Base-by-base conservation (phyloP, 352 stramenopile genomes). In the Globisporangium abappressorium region DNA sequence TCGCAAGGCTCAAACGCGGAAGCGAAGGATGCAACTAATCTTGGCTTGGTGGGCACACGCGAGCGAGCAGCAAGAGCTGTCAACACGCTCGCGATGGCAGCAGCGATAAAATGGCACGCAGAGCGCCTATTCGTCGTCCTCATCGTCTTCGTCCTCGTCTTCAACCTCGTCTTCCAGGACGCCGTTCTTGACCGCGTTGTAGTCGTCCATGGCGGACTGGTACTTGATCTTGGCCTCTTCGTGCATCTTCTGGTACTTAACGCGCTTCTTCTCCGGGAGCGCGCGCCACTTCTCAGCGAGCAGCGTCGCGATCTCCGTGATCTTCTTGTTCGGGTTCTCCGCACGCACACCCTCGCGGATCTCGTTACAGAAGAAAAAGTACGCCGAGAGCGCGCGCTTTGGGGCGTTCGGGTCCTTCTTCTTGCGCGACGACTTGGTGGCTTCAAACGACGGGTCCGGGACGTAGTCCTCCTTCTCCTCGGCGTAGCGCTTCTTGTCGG, bases 311-410 rank as follows among this genome's bases (percentile, higher is more conserved):
- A 98, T 90, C 72, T 98, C 95, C 68, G 90, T 97, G 70, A 98
- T 97, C 64, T 93, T 97, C 82, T 97, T 97, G 79, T 89, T 91
- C 34, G 95, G 95, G 82, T 98, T 98, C 72, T 97, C 91, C 14
- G 92, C 79, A 54, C 94, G 93, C 71, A 97, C 94, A 36, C 84
- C 72, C 55, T 92, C 81, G 69, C 93, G 87, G 72, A 97, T 97
- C 54, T 96, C 92, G 71, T 98, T 98, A 70, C 94, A 97, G 73
- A 98, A 99, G 71, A 98, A 94, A 43, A 99, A 92, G 77, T 98
- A 98, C 1, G 96, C 91, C 24, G 91, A 98, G 72, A 97, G 87
- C 72, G 95, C 91, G 64, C 93, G 89, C 88, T 99, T 99, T 30
- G 96, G 96, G 6, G 94, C 94, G 69, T 92, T 91, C 18, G 93